Base-by-base conservation (phyloP, 148 eudicot genomes). In the Agrostemma githago region DNA sequence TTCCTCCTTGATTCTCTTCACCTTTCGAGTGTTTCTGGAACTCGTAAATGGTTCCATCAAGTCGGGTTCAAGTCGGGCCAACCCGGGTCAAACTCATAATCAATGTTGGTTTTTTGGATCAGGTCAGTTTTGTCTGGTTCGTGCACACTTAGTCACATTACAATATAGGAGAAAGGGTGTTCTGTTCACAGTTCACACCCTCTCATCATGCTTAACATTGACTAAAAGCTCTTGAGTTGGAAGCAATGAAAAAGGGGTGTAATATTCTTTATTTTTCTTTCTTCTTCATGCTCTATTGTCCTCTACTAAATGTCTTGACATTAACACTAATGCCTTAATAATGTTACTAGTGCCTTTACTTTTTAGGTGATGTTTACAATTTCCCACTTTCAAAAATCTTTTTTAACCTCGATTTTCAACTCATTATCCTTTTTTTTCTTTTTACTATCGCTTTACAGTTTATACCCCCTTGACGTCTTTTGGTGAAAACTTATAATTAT, bases 1-100 rank as follows among this genome's bases (percentile, higher is more conserved):
- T 79, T 83, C 69, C 78, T 79, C 79, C 82, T 79, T 69, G 82
- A 79, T 82, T 75, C 66, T 34, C 68, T 83, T 72, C 72, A 72
- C 72, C 78, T 67, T 72, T 73, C 69, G 70, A 42, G 10, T 51
- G 75, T 46, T 26, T 26, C 34, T 26, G 34, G 34, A 26, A 26
- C 34, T 26, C 34, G 34, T 26, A 26, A 26, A 26, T 26, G 34
- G 34, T 26, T 26, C 34, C 34, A 26, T 26, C 34, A 0, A 26
- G 34, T 26, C 34, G 34, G 34, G 34, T 26, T 26, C 34, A n/a
- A n/a, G n/a, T n/a, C n/a, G n/a, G n/a, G n/a, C n/a, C n/a, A n/a
- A n/a, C n/a, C n/a, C n/a, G n/a, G n/a, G n/a, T n/a, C n/a, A n/a
- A n/a, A n/a, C n/a, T n/a, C n/a, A n/a, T n/a, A n/a, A n/a, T n/a